phyloP scores from a whole-genome alignment of 1,284 basidiomycete species.

The Boletus chippewaensis region DNA sequence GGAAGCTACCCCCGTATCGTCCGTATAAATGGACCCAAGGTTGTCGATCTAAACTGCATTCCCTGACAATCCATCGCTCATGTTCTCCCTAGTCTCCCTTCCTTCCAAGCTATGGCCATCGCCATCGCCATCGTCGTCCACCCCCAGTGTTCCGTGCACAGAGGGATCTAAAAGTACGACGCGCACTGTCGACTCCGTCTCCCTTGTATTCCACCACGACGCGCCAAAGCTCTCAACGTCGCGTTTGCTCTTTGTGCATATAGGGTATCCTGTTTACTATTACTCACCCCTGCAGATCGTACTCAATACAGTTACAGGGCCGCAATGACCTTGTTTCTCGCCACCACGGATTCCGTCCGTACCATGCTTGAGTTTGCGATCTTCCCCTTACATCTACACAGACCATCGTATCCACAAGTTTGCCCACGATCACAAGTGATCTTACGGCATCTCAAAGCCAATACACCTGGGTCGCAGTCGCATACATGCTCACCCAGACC shows the following conservation, averaged over 20 bases:
- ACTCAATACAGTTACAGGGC: conserved; percentile 41
- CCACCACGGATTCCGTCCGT: conserved; percentile 74
- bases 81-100: conserved; percentile 15
- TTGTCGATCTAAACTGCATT: conserved; percentile 1
- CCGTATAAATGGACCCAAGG: conserved; percentile 24
- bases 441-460: conserved; percentile 57
- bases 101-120: conserved; percentile 17
- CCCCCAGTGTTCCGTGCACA: conserved; percentile 12
- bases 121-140: not conserved
- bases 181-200: conserved; percentile 20
- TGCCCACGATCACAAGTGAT: conserved; percentile 69
- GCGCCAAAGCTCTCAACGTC: conserved; percentile 37
- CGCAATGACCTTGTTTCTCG: conserved; percentile 68
- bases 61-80: conserved; percentile 12
- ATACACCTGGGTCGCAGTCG: conserved; percentile 79
- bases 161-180: conserved; percentile 22
- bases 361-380: conserved; percentile 8
- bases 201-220: conserved; percentile 22
- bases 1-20: conserved; percentile 20
- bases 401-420: conserved; percentile 76
- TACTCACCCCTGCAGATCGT: not conserved
- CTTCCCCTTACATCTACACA: conserved; percentile 29
- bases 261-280: conserved; percentile 40
- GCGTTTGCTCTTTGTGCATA: conserved; percentile 47
- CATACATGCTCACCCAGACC: conserved; percentile 78